A percentile compares a stretch with the other conserved stretches of the same genome.
Conservation (phyloP, 768 basidiomycete species). For the Suillus clintonianus region DNA sequence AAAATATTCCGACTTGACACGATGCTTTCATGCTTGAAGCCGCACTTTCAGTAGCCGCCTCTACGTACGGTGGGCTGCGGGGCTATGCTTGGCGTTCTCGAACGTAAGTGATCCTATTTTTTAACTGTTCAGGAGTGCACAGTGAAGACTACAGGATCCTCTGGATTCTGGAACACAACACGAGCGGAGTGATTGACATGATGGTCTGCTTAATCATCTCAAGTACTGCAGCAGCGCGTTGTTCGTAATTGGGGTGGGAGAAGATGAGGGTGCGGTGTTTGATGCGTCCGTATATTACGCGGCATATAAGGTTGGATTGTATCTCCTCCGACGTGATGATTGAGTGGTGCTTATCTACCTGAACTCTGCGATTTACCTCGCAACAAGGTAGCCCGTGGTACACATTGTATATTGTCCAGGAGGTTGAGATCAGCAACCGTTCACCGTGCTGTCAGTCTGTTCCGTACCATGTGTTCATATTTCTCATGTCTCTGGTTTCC, state of each 20-base stretch:
- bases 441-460: not conserved
- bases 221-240: not conserved
- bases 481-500: not conserved
- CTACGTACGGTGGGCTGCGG: not conserved
- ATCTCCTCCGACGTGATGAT: not conserved
- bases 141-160: not conserved
- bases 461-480: not conserved
- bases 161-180: not conserved
- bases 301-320: not conserved
- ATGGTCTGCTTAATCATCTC: not conserved
- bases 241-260: not conserved
- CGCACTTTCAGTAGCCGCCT: not conserved
- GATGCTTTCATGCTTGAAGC: conserved; percentile 5
- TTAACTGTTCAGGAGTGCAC: not conserved
- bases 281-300: not conserved
- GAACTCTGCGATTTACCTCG: not conserved
- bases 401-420: not conserved
- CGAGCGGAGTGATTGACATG: not conserved
- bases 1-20: conserved; percentile 34
- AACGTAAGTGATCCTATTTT: not conserved
- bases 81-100: not conserved
- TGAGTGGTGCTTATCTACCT: not conserved
- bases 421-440: not conserved
- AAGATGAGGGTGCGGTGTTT: not conserved
- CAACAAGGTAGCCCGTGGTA: not conserved